Conservation (phyloP, 164 flowering plant species). For the Chloranthus sessilifolius region DNA sequence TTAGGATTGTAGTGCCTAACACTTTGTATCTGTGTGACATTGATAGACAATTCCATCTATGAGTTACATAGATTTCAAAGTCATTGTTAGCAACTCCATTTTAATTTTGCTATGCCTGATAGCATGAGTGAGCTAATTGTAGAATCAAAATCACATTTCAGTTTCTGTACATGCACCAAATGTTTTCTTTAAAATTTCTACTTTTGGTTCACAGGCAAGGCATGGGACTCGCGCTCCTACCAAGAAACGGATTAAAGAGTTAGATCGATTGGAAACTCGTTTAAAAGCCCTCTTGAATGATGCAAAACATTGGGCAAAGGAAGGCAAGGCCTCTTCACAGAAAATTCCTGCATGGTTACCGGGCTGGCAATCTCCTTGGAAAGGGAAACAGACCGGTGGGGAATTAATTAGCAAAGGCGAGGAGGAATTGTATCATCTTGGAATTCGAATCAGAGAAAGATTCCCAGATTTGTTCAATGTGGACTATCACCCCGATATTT, state of each 20-base stretch:
- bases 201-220: conserved; percentile 53
- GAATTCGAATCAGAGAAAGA: conserved; percentile 52
- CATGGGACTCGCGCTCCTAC: conserved; percentile 98
- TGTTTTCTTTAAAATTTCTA: neutral
- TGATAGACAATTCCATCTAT: too few relatives aligned
- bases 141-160: too few relatives aligned
- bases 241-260: conserved; percentile 67
- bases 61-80: too few relatives aligned
- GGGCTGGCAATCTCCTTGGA: conserved; percentile 94
- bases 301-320: conserved; percentile 27
- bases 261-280: conserved; percentile 48
- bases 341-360: conserved; percentile 69
- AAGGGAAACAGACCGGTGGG: conserved; percentile 76
- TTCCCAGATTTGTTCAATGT: conserved; percentile 57
- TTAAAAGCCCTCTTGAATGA: conserved; percentile 46
- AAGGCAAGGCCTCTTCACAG: conserved; percentile 21
- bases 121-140: too few relatives aligned
- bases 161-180: too few relatives aligned
- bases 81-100: too few relatives aligned
- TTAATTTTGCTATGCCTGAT: too few relatives aligned
- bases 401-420: conserved; percentile 73
- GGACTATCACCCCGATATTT: conserved; percentile 85
- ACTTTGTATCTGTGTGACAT: too few relatives aligned
- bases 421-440: conserved; percentile 79
- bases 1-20: too few relatives aligned